These are phyloP conservation scores for Coemansia sp. DNA, from an alignment of 192 early-diverging fungal species.

Conservation along the genomic window DNA sequence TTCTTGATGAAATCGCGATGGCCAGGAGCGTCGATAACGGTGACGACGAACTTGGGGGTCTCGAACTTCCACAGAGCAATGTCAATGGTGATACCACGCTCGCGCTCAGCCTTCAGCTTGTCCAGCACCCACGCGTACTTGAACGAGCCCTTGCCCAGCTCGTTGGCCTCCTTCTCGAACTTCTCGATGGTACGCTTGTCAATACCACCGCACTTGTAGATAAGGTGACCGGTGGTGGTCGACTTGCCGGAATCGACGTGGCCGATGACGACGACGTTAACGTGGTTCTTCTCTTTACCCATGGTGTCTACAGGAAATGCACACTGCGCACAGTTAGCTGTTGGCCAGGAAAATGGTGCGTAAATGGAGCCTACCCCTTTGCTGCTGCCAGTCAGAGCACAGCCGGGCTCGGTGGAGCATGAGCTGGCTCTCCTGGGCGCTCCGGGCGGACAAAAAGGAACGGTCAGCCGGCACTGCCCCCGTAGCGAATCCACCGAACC, in stretches of 20 bases:
- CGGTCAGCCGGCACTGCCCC: too few species aligned
- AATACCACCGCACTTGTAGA: conserved; percentile 99
- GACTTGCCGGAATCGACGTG: conserved; percentile 99
- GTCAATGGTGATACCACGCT: conserved; percentile 99
- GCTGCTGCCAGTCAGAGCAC: too few species aligned
- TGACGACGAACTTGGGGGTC: conserved; percentile 94
- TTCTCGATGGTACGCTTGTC: conserved; percentile 99
- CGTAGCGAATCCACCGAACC: too few species aligned
- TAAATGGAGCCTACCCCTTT: too few species aligned
- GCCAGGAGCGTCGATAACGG: conserved; percentile 98
- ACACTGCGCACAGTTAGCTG: too few species aligned
- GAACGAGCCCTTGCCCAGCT: conserved; percentile 99
- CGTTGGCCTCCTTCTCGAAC: conserved; percentile 98
- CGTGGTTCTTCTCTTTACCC: conserved; percentile 89
- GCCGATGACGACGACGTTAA: conserved; percentile 95
- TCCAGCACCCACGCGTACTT: conserved; percentile 99
- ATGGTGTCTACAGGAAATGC: conserved; percentile 47
- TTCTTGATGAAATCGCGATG: conserved; percentile 99
- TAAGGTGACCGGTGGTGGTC: conserved; percentile 99
- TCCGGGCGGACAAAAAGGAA: too few species aligned
- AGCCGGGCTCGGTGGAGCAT: too few species aligned
- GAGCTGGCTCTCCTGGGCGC: too few species aligned
- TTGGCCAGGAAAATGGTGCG: too few species aligned
- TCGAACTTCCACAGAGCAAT: conserved; percentile 97
- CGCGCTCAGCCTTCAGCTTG: conserved; percentile 99